Percentiles rank a stretch among this genome's conserved stretches.
Conservation (phyloP, 2,329 filamentous ascomycete species). For the Hypomyces perniciosus region DNA sequence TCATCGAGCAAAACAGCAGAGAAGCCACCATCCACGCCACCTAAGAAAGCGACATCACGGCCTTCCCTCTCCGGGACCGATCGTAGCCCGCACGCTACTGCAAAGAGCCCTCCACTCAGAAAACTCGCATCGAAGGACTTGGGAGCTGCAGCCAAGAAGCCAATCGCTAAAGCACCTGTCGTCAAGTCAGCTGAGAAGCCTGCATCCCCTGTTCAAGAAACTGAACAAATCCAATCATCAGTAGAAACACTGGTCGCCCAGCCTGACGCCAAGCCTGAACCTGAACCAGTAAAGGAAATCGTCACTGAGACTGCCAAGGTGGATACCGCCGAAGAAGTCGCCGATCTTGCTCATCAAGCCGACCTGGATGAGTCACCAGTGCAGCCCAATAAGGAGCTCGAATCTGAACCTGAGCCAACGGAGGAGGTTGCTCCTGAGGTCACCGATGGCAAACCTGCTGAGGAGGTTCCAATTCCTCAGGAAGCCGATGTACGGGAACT, state of each 20-base stretch:
- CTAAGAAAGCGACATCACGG: conserved; percentile 32
- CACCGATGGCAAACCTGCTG: neutral
- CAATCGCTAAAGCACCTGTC: neutral
- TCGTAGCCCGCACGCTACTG: conserved; percentile 6
- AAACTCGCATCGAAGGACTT: neutral
- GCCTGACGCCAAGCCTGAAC: neutral
- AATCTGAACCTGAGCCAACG: neutral
- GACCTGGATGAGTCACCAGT: conserved; percentile 6
- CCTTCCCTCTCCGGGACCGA: conserved; percentile 19
- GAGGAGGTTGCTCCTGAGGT: neutral
- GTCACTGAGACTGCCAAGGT: conserved; percentile 12
- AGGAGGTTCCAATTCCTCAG: neutral
- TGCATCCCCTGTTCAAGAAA: neutral
- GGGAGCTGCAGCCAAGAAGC: neutral
- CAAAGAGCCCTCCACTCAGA: neutral
- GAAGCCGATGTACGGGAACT: conserved; percentile 1
- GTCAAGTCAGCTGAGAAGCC: neutral
- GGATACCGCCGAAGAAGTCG: conserved; percentile 9
- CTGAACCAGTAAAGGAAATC: conserved; percentile 8
- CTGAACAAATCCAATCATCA: neutral
- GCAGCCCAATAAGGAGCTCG: conserved; percentile 5
- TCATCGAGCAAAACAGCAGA: conserved; percentile 63
- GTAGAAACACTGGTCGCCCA: neutral
- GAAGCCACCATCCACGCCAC: conserved; percentile 49
- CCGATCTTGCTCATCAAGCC: conserved; percentile 10